These are phyloP conservation scores for Candida pini DNA, from an alignment of 805 yeast genomes.

Conservation along the genomic window DNA sequence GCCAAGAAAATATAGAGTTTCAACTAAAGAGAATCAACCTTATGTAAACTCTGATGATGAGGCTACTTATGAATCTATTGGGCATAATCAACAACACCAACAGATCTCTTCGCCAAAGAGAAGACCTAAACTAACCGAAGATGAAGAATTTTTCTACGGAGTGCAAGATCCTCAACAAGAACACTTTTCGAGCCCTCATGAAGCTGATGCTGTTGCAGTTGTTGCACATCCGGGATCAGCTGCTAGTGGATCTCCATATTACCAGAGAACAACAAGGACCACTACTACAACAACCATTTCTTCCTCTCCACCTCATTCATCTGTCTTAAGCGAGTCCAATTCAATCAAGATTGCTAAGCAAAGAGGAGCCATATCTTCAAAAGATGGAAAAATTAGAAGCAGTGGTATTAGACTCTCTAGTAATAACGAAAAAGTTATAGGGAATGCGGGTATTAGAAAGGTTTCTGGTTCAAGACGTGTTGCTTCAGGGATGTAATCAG, in stretches of 20 bases:
- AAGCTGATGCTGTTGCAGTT: slow-evolving; percentile 15
- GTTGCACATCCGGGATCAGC: slow-evolving; percentile 12
- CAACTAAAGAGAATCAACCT: slow-evolving; percentile 26
- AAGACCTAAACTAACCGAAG: slow-evolving; percentile 9
- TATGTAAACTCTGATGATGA: slow-evolving; percentile 33
- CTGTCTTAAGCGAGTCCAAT: slow-evolving; percentile 11
- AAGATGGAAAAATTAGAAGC: slow-evolving; percentile 13
- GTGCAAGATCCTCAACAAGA: slow-evolving; percentile 8
- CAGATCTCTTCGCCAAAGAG: slow-evolving; percentile 21
- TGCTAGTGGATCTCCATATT: slow-evolving; percentile 30
- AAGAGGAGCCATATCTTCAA: slow-evolving; percentile 19
- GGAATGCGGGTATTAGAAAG: slow-evolving; percentile 32
- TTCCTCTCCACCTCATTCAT: slow-evolving; percentile 25
- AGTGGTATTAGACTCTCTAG: slow-evolving; percentile 21
- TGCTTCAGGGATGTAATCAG: slow-evolving; percentile 18
- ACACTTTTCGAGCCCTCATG: slow-evolving; percentile 12
- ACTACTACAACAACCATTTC: slow-evolving; percentile 42
- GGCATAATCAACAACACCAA: slow-evolving; percentile 12
- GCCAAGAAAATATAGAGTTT: slow-evolving; percentile 66
- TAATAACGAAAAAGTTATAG: slow-evolving; percentile 27
- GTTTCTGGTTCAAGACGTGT: slow-evolving; percentile 25
- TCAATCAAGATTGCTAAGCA: slow-evolving; percentile 24
- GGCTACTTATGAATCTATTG: slow-evolving; percentile 20
- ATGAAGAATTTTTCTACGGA: slow-evolving; percentile 19
- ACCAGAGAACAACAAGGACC: slow-evolving; percentile 43